Base-by-base conservation (phyloP, 768 basidiomycete species). In the Pleurotus eryngii region DNA sequence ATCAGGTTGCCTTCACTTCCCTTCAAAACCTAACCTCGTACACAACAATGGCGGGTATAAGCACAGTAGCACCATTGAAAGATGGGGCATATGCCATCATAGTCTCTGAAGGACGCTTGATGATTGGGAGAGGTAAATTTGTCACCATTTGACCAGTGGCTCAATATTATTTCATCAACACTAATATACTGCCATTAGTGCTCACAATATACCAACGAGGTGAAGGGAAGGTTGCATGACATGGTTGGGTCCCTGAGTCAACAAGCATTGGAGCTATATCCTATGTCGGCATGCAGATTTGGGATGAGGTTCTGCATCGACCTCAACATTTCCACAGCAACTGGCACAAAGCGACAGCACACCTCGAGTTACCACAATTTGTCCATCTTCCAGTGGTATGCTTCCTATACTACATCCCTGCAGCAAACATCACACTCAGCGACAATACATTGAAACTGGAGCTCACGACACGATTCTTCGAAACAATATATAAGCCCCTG, bases 191-290 rank as follows among this genome's bases (percentile, higher is more conserved):
- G 5, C 18, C 9, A 8, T 49, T 35, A 59, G 55, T 62, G 24
- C 18, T 59, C 15, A 46, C 55, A 18, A 38, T 65, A 45, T 58
- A 64, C 40, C 30, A 57, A 6, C 59, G 59, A 38, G 35, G 53
- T 15, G 59, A 61, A 6, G 67, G 67, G 14, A 64, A 63, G 40
- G 55, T 59, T 43, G 66, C 60, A 5, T 59, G 61, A 26, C 67
- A 68, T 35, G 42, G 56, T 14, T 55, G 58, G 2, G 57, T 66
- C 4, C 38, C 59, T 8, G 57, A 60, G 4, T 40, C 55, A 3
- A 24, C 40, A 14, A 64, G 39, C 20, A 59, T 69, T 15, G 38
- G 62, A 0, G 57, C 59, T 5, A n/a, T 65, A 0, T 65, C 65
- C 11, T 62, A 65, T 27, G 14, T 64, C 7, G 61, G 46, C 6